These are phyloP conservation scores for Flueggea neowawraea DNA, from an alignment of 441 rosid species.

Conservation along the genomic window DNA sequence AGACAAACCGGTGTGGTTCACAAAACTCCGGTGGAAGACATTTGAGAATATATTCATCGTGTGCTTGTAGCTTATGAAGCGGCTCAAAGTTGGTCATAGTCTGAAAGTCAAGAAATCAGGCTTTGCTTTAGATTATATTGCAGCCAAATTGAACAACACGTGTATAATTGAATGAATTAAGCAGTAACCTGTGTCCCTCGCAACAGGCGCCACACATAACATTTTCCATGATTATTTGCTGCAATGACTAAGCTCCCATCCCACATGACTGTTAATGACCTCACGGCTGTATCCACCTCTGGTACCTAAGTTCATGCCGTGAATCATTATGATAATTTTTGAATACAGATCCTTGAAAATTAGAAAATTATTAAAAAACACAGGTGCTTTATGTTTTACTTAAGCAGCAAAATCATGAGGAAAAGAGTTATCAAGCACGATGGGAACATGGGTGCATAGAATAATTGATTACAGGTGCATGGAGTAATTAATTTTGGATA, in stretches of 20 bases:
- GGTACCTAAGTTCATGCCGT: constrained; percentile 60
- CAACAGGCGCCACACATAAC: constrained; percentile 91
- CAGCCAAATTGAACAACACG: constrained; percentile 8
- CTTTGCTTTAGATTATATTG: constrained; percentile 5
- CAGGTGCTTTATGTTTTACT: too few species aligned
- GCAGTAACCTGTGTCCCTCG: constrained; percentile 62
- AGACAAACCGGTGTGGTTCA: constrained; percentile 68
- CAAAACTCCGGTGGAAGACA: constrained; percentile 89
- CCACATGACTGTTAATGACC: constrained; percentile 93
- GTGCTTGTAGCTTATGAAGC: constrained; percentile 95
- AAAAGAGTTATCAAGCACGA: too few species aligned
- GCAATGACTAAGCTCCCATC: constrained; percentile 96
- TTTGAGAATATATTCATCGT: constrained; percentile 81
- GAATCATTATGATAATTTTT: neutral
- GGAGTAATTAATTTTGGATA: too few species aligned
- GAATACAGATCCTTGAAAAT: neutral
- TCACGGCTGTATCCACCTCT: constrained; percentile 86
- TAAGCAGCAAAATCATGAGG: too few species aligned
- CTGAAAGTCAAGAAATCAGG: constrained; percentile 28
- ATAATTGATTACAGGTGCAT: too few species aligned
- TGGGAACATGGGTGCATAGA: too few species aligned
- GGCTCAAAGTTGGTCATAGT: constrained; percentile 98
- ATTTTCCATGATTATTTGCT: constrained; percentile 90
- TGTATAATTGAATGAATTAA: constrained; percentile 4
- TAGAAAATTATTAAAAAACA: too few species aligned